Evolutionary conservation across 176 grass and related monocot species (phyloP).

Genomic region (Melocanna baccifera): DNA sequence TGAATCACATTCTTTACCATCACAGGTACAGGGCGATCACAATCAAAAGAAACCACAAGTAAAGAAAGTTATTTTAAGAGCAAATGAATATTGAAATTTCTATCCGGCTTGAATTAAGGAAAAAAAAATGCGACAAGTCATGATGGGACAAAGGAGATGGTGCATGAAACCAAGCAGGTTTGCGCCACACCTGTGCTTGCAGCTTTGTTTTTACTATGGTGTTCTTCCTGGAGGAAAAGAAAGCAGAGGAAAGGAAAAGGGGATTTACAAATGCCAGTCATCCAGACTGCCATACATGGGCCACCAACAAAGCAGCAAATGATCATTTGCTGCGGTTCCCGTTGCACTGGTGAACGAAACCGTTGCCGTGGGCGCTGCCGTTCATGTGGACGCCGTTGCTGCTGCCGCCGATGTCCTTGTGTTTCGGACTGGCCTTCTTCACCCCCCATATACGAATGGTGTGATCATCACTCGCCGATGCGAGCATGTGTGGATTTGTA

Average conservation of each 20-base stretch:
- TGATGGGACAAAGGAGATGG: constrained; percentile 34
- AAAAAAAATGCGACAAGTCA: constrained; percentile 58
- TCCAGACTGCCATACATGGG: not conserved
- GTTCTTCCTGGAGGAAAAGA: constrained; percentile 30
- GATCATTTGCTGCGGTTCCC: constrained; percentile 60
- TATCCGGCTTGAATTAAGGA: constrained; percentile 53
- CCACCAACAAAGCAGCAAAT: not conserved
- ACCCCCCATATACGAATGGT: constrained; percentile 86
- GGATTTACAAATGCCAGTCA: constrained; percentile 50
- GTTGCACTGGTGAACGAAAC: constrained; percentile 57
- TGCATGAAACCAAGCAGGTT: constrained; percentile 48
- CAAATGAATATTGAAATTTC: constrained; percentile 34
- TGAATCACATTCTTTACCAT: not conserved
- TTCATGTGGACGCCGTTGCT: constrained; percentile 40
- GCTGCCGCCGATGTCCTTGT: constrained; percentile 49
- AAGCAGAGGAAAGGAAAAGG: constrained; percentile 28
- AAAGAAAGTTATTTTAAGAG: not conserved
- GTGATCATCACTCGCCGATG: constrained; percentile 75
- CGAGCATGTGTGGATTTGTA: constrained; percentile 79
- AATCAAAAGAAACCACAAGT: not conserved
- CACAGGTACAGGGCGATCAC: not conserved
- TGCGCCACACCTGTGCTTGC: constrained; percentile 40
- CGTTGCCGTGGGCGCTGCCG: constrained; percentile 52
- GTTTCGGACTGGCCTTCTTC: constrained; percentile 45
- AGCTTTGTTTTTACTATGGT: constrained; percentile 37